phyloP scores from a whole-genome alignment of 73 alveolate species.

The Tetrahymena malaccensis region DNA sequence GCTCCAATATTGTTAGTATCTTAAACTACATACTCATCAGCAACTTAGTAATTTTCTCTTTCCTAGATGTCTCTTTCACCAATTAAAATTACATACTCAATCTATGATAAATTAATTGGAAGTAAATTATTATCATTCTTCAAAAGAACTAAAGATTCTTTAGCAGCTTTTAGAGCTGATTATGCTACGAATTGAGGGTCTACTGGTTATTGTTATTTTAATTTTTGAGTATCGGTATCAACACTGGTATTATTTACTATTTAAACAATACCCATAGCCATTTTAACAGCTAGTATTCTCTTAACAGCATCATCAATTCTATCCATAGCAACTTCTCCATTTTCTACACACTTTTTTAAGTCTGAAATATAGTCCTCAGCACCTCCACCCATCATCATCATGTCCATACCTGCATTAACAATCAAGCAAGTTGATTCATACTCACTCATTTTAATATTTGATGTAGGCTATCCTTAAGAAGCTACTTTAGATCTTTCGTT shows the following conservation, averaged over 20 bases:
- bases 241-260: not conserved
- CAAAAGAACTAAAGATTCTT: constrained; percentile 36
- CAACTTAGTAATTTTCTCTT: not conserved
- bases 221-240: not conserved
- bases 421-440: constrained; percentile 21
- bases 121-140: constrained; percentile 2
- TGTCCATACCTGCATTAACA: constrained; percentile 47
- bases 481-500: constrained; percentile 39
- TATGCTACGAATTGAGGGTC: not conserved
- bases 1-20: constrained; percentile 50
- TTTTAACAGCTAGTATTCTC: constrained; percentile 42
- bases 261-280: constrained; percentile 27
- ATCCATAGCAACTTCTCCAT: not conserved
- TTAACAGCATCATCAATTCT: constrained; percentile 52
- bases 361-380: constrained; percentile 2
- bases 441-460: constrained; percentile 3
- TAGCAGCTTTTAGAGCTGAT: constrained; percentile 31
- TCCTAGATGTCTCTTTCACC: constrained; percentile 32
- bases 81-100: constrained; percentile 25
- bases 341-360: constrained; percentile 1
- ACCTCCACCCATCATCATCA: constrained; percentile 40
- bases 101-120: constrained; percentile 1
- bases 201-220: not conserved
- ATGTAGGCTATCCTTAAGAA: constrained; percentile 38
- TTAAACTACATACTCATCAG: constrained; percentile 2